Base-by-base conservation (phyloP, 2,329 filamentous ascomycete species). In the Cordyceps javanica region DNA sequence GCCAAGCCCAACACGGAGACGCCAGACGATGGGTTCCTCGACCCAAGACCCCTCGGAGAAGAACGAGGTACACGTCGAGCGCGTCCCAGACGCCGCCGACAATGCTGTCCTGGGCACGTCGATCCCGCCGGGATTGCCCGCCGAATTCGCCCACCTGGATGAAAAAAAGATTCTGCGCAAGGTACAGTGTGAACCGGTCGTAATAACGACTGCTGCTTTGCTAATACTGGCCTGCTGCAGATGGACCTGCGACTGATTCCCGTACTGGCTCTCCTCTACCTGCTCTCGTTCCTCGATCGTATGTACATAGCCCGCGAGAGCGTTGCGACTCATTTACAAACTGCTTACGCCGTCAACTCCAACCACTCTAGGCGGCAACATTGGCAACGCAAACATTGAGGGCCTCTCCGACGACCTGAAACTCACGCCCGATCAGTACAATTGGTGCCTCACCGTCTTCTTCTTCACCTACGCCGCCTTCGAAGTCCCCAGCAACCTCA, bases 401-500 rank as follows among this genome's bases (percentile, higher is more conserved):
- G 68, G 68, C 32, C 52, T 56, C 44, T 28, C 39, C 4, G 25
- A 25, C 16, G 42, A 59, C 38, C 48, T 60, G 46, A 28, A 61
- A 45, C 21, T 48, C 21, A 57, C 28, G 3, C 10, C 21, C 19
- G 36, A 25, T 11, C 48, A 70, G 66, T 75, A 75, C 54, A 74
- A 77, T 55, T 66, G 72, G 19, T 73, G 70, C 26, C 65, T 77
- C 2, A 69, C 77, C 60, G 70, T 68, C 28, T 71, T 69, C 7
- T 73, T 77, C 61, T 75, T 74, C 49, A 74, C 71, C 4, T 77
- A 73, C 56, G 71, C 65, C 42, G 58, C 61, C 62, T 67, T 90
- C 61, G 89, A 93, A 67, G 82, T 87, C 0, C 75, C 89, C n/a
- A 90, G 86, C 57, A 94, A 94, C 65, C 71, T 93, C 13, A 72